Conservation (phyloP, 208 protist genomes). For the Sergeia podlipaevii region DNA sequence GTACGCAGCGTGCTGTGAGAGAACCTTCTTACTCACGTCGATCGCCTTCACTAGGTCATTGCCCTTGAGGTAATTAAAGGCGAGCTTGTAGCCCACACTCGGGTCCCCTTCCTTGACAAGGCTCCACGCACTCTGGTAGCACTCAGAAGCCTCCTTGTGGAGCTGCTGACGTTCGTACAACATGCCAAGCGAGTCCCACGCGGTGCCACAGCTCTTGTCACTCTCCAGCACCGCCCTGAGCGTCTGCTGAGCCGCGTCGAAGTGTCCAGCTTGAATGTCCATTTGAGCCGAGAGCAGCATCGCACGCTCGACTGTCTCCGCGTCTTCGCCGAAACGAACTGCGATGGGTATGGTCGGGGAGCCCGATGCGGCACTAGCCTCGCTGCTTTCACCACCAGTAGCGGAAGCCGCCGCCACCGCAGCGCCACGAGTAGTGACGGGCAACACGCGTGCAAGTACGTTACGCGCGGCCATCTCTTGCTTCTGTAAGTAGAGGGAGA, state of each 20-base stretch:
- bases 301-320: slow-evolving; percentile 68
- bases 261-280: slow-evolving; percentile 70
- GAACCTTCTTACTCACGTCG: slow-evolving; percentile 91
- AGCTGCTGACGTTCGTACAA: slow-evolving; percentile 86
- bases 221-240: slow-evolving; percentile 55
- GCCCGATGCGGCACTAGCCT: not conserved
- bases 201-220: slow-evolving; percentile 76
- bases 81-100: slow-evolving; percentile 94
- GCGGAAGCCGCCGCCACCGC: slow-evolving; percentile 2
- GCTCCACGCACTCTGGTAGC: slow-evolving; percentile 94
- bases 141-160: slow-evolving; percentile 88
- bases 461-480: slow-evolving; percentile 76
- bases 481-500: slow-evolving; percentile 63
- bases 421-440: slow-evolving; percentile 1
- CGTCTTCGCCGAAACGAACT: slow-evolving; percentile 21
- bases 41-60: slow-evolving; percentile 91
- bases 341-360: slow-evolving; percentile 3
- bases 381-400: not conserved
- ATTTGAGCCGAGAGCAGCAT: slow-evolving; percentile 89
- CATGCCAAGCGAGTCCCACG: slow-evolving; percentile 86
- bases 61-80: slow-evolving; percentile 96
- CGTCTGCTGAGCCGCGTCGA: slow-evolving; percentile 66
- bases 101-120: slow-evolving; percentile 82
- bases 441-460: slow-evolving; percentile 27
- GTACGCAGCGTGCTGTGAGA: slow-evolving; percentile 84